Evolutionary conservation across 2,329 filamentous ascomycete species (phyloP).

Genomic region (Microsporum ferrugineum): DNA sequence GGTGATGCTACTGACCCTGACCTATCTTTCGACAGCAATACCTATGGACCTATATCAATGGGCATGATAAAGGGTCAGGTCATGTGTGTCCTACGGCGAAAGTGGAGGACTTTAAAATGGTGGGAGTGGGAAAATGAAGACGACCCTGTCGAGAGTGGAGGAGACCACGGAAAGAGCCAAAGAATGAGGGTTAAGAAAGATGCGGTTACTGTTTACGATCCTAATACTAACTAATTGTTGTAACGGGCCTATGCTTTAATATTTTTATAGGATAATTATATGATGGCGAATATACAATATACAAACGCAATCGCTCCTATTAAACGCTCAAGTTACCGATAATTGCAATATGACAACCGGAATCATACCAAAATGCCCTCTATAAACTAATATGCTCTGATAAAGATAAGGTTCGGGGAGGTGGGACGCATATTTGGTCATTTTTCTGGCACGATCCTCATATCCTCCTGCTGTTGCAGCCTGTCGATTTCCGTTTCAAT

Average conservation of each 20-base stretch:
- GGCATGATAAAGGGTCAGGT: slow-evolving; percentile 65
- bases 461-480: slow-evolving; percentile 41
- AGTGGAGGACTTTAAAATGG: slow-evolving; percentile 28
- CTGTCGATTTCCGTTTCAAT: slow-evolving; percentile 57
- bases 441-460: slow-evolving; percentile 31
- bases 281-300: neutral
- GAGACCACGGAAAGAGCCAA: slow-evolving; percentile 20
- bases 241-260: neutral
- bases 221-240: slow-evolving; percentile 17
- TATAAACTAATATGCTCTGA: neutral
- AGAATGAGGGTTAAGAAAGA: slow-evolving; percentile 26
- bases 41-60: slow-evolving; percentile 72
- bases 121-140: slow-evolving; percentile 27
- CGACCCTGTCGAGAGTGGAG: neutral
- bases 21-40: slow-evolving; percentile 71
- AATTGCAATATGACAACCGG: neutral
- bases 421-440: neutral
- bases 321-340: neutral
- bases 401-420: neutral
- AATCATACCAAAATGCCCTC: neutral
- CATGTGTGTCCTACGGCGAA: slow-evolving; percentile 59
- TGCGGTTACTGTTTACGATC: slow-evolving; percentile 27
- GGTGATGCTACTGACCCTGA: slow-evolving; percentile 62
- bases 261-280: neutral
- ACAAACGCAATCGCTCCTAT: neutral